Conservation (phyloP, 371 early-diverging fungal species). For the Mucor circinelloides region DNA sequence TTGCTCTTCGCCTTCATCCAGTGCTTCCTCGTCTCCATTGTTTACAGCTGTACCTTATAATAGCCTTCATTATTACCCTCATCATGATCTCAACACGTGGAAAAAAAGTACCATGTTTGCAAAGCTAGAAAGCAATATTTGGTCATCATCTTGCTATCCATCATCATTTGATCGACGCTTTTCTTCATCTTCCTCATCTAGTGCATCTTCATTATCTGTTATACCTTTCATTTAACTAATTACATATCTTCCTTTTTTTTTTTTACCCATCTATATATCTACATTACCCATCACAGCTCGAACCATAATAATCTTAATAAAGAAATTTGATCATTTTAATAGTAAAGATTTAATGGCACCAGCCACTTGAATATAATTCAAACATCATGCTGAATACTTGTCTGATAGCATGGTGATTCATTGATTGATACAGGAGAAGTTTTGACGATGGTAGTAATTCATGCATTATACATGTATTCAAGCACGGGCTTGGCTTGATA, state of each 20-base stretch:
- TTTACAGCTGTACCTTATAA: neutral
- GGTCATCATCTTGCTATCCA: slow-evolving; percentile 4
- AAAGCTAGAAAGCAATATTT: neutral
- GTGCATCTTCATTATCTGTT: slow-evolving; percentile 10
- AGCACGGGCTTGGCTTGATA: neutral
- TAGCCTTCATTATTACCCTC: neutral
- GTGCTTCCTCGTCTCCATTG: neutral
- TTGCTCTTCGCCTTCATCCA: neutral
- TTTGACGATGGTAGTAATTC: neutral
- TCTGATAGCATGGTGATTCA: neutral
- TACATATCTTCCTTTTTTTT: neutral
- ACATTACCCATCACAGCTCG: neutral
- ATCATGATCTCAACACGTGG: neutral
- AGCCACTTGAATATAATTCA: neutral
- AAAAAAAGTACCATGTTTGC: neutral
- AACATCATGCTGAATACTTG: neutral
- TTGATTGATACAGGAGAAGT: neutral
- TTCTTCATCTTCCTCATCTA: slow-evolving; percentile 12
- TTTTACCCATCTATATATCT: neutral
- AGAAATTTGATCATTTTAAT: neutral
- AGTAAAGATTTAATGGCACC: neutral
- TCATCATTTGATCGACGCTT: slow-evolving; percentile 9
- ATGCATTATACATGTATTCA: neutral
- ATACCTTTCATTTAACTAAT: neutral
- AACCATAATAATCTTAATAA: neutral